Base-by-base conservation (phyloP, 495 filamentous ascomycete species). In the Xylaria sp. region DNA sequence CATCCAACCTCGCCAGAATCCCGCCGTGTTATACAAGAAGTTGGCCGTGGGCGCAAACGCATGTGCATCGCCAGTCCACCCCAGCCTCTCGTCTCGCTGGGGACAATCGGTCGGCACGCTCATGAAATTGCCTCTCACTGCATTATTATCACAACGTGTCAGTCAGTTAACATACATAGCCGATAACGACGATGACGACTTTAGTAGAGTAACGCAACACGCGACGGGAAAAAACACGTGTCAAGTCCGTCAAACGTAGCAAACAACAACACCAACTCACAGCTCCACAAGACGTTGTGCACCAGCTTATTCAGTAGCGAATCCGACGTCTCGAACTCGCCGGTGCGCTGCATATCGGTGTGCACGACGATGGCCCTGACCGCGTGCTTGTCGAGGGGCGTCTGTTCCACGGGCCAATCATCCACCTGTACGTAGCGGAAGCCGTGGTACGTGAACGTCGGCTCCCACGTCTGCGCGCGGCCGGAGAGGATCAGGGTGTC, bases 31-130 rank as follows among this genome's bases (percentile, higher is more conserved):
- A 73, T 87, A 88, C 0, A 88, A 75, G 62, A 83, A 88, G 65
- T 81, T 83, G 0, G 85, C 85, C 0, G 86, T 83, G 0, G 82
- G 81, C 0, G 80, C 74, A 72, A 89, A 88, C 1, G 83, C 80
- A 58, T 86, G 82, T 12, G 83, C 79, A 64, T 88, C 86, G 1
- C 86, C 87, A 0, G 87, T 88, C 87, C 86, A 89, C 0, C 87
- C 87, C 12, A 89, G 69, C 5, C 86, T 79, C 71, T 89, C 87
- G 62, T 89, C 87, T 44, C 87, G 80, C 67, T 87, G 85, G 0
- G 86, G 86, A 68, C 86, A 88, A 65, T 89, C 87, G 0, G 84
- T 89, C 2, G 86, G 87, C 0, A 88, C 76, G 24, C 75, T 78
- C 64, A 89, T 77, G 61, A 89, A 89, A 59, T 88, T 89, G 0